Evolutionary conservation across 306 rosid species (phyloP), one percentile per base, ranked within the genome.

Genomic region (Pterocarpus santalinus): DNA sequence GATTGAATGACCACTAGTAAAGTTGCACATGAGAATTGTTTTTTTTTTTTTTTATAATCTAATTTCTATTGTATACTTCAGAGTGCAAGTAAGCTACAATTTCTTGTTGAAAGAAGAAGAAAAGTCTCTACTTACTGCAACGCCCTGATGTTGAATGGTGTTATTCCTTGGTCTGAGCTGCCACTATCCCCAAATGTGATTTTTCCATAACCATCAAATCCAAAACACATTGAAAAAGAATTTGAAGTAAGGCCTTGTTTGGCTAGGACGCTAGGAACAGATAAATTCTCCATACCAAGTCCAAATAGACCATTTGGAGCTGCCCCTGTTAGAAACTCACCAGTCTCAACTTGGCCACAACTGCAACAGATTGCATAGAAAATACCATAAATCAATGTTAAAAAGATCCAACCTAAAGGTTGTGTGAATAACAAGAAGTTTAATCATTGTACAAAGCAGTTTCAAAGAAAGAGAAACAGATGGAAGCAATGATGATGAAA

Each of bases 271-370:
- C 92, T 95, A 22, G 99, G 99, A 80, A 95, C 90, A 2, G 99
- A 91, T 73, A 89, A 2, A 58, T 70, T 67, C 1, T 77, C 86
- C 83, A 95, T 86, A 39, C 99, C 99, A 64, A 95, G 99, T 65
- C 99, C 99, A 69, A 93, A 80, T 49, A 96, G 86, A 78, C 99
- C 99, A 65, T 93, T 90, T 9, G 98, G 99, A 39, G 98, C 98
- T 47, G 85, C 97, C 56, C 90, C 89, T 2, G 13, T 30, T 52
- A 88, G 83, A 87, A 96, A 90, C 9, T 68, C 9, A 81, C 99
- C 99, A 44, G 97, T 93, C 81, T 92, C 94, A 65, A 75, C 79
- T 85, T 68, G 85, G 76, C 99, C 98, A 79, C 99, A 96, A 13
- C 98, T 96, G 93, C 90, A 85, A 69, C 65, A 65, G 41, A 79